phyloP scores from a whole-genome alignment of 2,329 filamentous ascomycete genomes.

The Colletotrichum australisinense region DNA sequence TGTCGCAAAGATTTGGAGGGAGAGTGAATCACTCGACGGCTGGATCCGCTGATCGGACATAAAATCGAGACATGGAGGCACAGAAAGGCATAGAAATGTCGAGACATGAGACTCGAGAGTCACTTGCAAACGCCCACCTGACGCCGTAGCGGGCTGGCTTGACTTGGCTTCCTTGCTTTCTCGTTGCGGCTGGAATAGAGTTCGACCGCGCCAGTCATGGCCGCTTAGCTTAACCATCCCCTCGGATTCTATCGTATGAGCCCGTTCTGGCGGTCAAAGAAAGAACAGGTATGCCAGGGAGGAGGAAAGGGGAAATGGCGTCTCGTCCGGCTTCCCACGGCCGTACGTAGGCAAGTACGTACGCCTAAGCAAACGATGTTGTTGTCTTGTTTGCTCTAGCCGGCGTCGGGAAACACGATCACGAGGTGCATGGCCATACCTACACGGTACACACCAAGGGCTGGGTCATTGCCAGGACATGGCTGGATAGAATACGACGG shows the following conservation, averaged over 20 bases:
- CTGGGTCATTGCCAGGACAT: background rate
- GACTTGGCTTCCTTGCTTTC: background rate
- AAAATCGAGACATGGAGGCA: background rate
- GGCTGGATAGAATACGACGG: background rate
- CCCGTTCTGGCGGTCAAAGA: slow-evolving; percentile 27
- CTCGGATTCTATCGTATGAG: slow-evolving; percentile 11
- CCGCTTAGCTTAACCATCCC: slow-evolving; percentile 32
- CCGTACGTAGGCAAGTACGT: background rate
- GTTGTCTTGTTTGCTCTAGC: background rate
- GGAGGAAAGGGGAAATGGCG: background rate
- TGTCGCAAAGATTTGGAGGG: slow-evolving; percentile 40
- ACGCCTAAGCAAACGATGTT: background rate
- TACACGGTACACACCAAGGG: no score
- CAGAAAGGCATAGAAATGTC: background rate
- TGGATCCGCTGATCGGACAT: background rate
- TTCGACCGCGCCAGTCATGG: slow-evolving; percentile 18
- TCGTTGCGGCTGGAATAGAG: slow-evolving; percentile 11
- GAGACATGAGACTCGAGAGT: background rate
- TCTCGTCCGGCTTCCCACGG: background rate
- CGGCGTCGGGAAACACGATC: background rate
- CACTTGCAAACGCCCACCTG: background rate
- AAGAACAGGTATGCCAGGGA: background rate
- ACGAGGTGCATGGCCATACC: background rate
- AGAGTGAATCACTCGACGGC: slow-evolving; percentile 13
- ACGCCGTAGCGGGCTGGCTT: background rate